These are phyloP conservation scores for Ceratocystis harringtonii DNA, from an alignment of 2,329 filamentous ascomycete species.

Conservation along the genomic window DNA sequence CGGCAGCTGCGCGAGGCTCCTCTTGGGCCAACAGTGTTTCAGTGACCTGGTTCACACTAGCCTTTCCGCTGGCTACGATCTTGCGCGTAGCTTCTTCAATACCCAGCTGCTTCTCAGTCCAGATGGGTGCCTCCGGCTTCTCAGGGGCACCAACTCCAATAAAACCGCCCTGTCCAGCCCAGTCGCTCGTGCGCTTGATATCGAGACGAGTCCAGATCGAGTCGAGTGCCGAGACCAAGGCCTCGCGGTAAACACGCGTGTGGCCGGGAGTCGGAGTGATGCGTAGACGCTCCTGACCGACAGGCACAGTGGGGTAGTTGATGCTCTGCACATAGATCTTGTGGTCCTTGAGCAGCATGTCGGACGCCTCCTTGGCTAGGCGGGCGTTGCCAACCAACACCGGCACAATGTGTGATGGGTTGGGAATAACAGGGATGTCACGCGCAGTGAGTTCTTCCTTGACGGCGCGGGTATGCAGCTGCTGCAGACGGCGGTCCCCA, in stretches of 20 bases:
- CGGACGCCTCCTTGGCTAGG: slow-evolving; percentile 78
- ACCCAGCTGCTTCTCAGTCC: slow-evolving; percentile 79
- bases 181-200: slow-evolving; percentile 86
- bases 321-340: slow-evolving; percentile 96
- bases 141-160: slow-evolving; percentile 74
- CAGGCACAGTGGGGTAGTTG: slow-evolving; percentile 96
- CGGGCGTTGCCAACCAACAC: slow-evolving; percentile 89
- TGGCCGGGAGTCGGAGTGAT: slow-evolving; percentile 95
- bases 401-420: slow-evolving; percentile 91
- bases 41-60: slow-evolving; percentile 9
- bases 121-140: slow-evolving; percentile 55
- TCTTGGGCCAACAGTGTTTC: slow-evolving; percentile 12
- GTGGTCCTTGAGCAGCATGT: slow-evolving; percentile 79
- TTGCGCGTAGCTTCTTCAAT: slow-evolving; percentile 51
- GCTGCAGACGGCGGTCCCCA: slow-evolving; percentile 80
- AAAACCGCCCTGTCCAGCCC: slow-evolving; percentile 82
- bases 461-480: slow-evolving; percentile 88
- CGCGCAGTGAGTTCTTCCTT: slow-evolving; percentile 65
- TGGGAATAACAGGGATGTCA: slow-evolving; percentile 93
- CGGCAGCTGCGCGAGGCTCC: slow-evolving; percentile 1
- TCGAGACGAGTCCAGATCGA: slow-evolving; percentile 76
- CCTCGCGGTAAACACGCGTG: slow-evolving; percentile 65
- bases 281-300: slow-evolving; percentile 91
- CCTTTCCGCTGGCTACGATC: slow-evolving; percentile 32
- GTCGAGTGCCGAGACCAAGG: slow-evolving; percentile 66